Evolutionary conservation across 2,329 filamentous ascomycete species (phyloP).

Genomic region (Cladosporium sp.): DNA sequence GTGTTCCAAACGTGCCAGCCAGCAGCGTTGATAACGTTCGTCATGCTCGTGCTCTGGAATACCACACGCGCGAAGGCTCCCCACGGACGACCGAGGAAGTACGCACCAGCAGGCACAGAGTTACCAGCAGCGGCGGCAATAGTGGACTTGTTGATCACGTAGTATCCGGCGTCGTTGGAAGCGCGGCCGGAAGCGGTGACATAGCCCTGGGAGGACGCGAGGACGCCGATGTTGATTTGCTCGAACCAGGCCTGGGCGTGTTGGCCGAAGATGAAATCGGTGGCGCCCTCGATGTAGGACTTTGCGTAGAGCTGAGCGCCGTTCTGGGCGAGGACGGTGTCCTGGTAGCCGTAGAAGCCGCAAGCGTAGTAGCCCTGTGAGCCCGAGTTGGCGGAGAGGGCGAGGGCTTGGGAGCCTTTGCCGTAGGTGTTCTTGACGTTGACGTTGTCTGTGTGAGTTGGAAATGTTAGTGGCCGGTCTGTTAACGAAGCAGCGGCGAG

Average conservation of each 20-base stretch:
- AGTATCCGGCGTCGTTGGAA: constrained; percentile 45
- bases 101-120: constrained; percentile 41
- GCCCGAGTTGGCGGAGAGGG: background rate
- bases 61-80: constrained; percentile 51
- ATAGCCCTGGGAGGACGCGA: constrained; percentile 32
- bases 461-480: background rate
- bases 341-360: constrained; percentile 59
- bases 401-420: constrained; percentile 20
- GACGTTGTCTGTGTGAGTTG: constrained; percentile 55
- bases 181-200: constrained; percentile 48
- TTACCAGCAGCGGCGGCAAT: constrained; percentile 46
- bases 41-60: constrained; percentile 54
- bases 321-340: constrained; percentile 51
- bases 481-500: background rate
- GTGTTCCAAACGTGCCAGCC: constrained; percentile 61
- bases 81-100: constrained; percentile 58
- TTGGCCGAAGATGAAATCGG: constrained; percentile 60
- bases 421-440: constrained; percentile 56
- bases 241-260: constrained; percentile 49
- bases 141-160: constrained; percentile 57
- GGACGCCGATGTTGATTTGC: constrained; percentile 49
- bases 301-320: constrained; percentile 59
- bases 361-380: constrained; percentile 43
- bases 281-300: constrained; percentile 58
- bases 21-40: constrained; percentile 57